Base-by-base conservation (phyloP, 805 yeast genomes). In the Yarrowia bubula region DNA sequence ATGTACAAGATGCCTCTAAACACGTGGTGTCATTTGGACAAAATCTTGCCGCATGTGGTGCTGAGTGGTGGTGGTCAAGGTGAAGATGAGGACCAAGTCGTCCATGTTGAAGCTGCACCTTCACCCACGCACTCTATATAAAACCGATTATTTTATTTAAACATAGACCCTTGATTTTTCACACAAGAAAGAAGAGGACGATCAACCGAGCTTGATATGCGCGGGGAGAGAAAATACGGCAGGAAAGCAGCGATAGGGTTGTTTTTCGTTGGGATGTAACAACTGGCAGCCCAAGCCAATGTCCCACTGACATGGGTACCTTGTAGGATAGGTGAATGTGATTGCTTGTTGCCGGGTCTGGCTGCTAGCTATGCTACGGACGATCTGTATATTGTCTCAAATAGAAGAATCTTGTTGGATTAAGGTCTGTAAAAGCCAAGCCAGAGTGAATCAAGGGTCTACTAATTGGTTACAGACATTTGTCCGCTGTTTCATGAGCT, bases 121-220 rank as follows among this genome's bases (percentile, higher is more conserved):
- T 50, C 57, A 17, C 53, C 53, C 39, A 48, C 57, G 33, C 57
- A 37, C 57, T 35, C 42, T 37, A 50, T 50, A 50, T 50, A 48
- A 14, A 3, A 22, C n/a, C 39, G 15, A 6, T 13, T 8, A 15
- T 32, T 47, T 47, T 47, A 47, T 47, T 47, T 47, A 32, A 48
- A 35, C 55, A 48, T 48, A 50, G 57, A 37, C 57, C 42, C 42
- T 50, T 37, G 42, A 50, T 37, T 50, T 50, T 18, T 35, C 32
- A 50, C 57, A 17, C 11, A 48, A 48, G 31, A 35, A 35, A 48
- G 41, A 33, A 28, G 28, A 3, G 28, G 53, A 15, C 41, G 55
- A 48, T 48, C 57, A 47, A 11, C 55, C 55, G 55, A 48, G 41
- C 22, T 48, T 33, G 41, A 48, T 47, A 48, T 22, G 41, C 55